Conservation (phyloP, 768 basidiomycete species). For the Mycena rebaudengoi region DNA sequence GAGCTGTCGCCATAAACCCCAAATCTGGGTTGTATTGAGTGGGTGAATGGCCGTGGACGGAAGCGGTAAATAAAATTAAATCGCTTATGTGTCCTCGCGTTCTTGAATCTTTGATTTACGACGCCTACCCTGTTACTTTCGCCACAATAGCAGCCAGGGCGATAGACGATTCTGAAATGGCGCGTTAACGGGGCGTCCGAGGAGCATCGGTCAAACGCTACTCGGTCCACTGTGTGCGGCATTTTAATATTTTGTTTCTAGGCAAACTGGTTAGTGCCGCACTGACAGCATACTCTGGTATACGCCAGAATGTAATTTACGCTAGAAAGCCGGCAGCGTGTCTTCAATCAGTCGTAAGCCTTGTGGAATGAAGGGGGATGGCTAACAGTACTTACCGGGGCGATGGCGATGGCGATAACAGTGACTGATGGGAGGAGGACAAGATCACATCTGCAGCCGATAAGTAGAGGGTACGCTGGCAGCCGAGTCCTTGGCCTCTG, state of each 20-base stretch:
- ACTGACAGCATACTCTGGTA: too few relatives aligned
- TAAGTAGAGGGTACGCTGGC: not conserved
- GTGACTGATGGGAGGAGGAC: conserved; percentile 58
- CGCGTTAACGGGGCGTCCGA: conserved; percentile 10
- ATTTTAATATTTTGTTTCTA: conserved; percentile 17
- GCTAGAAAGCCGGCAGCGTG: conserved; percentile 9
- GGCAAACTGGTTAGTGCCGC: conserved; percentile 23
- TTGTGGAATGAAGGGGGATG: conserved; percentile 22
- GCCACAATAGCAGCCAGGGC: too few relatives aligned
- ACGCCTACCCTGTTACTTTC: too few relatives aligned
- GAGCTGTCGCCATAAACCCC: too few relatives aligned
- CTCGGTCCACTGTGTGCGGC: conserved; percentile 12
- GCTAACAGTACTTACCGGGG: not conserved
- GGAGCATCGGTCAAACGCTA: conserved; percentile 16
- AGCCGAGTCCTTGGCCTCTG: too few relatives aligned
- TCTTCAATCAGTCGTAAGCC: conserved; percentile 9
- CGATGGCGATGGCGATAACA: conserved; percentile 52
- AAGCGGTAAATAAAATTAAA: too few relatives aligned
- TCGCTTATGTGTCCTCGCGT: too few relatives aligned
- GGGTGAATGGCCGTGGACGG: too few relatives aligned
- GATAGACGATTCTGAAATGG: not conserved
- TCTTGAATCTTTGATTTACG: too few relatives aligned
- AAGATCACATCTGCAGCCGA: conserved; percentile 19
- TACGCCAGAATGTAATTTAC: not conserved
- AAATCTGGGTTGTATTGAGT: too few relatives aligned